Base-by-base conservation (phyloP, 352 stramenopile species). In the Globisporangium middletonii region DNA sequence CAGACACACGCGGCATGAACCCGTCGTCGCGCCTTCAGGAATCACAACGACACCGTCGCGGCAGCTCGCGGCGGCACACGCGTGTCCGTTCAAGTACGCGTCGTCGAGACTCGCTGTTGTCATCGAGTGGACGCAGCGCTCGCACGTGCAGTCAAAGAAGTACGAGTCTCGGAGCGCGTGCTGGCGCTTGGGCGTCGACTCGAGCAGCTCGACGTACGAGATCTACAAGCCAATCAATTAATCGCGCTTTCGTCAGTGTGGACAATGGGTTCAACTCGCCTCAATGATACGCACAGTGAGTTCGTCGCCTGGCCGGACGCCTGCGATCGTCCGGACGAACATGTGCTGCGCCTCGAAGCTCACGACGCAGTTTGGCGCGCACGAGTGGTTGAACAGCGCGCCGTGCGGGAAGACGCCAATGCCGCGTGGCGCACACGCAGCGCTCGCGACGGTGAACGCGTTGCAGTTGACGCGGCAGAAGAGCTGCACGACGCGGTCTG, bases 381-480 rank as follows among this genome's bases (percentile, higher is more conserved):
- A 93, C 59, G 79, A 78, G 55, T 93, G 83, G 66, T 93, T 93
- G 28, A 89, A 82, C 35, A 91, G 64, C 42, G 83, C 73, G 33
- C 77, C 77, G 7, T 78, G 37, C 0, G 76, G 77, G 56, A 84
- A 91, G 48, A 93, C 55, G 0, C 80, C 83, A 51, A 93, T 75
- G 30, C 80, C 83, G 9, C 86, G 54, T n/a, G 67, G 66, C 33
- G 65, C 62, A 28, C 76, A 73, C 26, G 72, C 68, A 35, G 73
- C 70, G 28, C 83, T 77, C 26, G 67, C 75, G 9, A 93, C 57
- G 4, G 83, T 86, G 56, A 93, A 93, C 7, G 77, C 83, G 54
- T 93, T 93, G 73, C 83, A 93, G 54, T 89, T 88, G 59, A 93
- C 64, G 26, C 72, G 78, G 49, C 72, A 75, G 51, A 93, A 89